phyloP scores from a whole-genome alignment of 768 basidiomycete species.

The Boletus subparvulus region DNA sequence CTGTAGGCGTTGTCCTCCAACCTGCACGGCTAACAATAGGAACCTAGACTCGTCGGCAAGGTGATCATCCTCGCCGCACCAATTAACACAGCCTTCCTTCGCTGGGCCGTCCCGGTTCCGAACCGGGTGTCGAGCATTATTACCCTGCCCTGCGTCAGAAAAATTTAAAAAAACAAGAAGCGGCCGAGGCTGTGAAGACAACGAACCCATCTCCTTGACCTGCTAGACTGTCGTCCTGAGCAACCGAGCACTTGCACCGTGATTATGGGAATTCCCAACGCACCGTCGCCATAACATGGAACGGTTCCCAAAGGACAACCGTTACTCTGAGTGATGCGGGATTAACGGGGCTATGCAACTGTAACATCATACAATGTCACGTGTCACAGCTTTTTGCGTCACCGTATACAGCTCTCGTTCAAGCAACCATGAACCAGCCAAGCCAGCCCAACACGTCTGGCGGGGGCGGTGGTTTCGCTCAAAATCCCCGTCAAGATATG shows the following conservation, averaged over 20 bases:
- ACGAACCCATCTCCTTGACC: background rate
- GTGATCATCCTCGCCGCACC: slow-evolving; percentile 37
- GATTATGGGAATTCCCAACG: slow-evolving; percentile 18
- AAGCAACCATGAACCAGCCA: slow-evolving; percentile 40
- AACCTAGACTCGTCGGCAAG: slow-evolving; percentile 63
- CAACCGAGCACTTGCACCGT: slow-evolving; percentile 8
- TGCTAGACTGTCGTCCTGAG: slow-evolving; percentile 7
- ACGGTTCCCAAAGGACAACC: background rate
- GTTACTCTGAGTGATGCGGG: background rate
- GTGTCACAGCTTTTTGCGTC: slow-evolving; percentile 1
- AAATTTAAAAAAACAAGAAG: background rate
- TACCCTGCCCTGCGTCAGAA: background rate
- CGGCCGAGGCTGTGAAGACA: background rate
- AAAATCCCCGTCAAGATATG: slow-evolving; percentile 59
- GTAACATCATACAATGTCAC: slow-evolving; percentile 11
- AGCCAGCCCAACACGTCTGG: slow-evolving; percentile 32
- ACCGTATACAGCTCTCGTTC: background rate
- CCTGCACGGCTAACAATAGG: slow-evolving; percentile 39
- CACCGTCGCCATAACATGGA: slow-evolving; percentile 8
- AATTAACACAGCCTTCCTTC: slow-evolving; percentile 22
- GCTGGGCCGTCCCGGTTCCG: slow-evolving; percentile 16
- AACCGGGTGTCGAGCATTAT: slow-evolving; percentile 7
- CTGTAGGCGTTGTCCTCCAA: slow-evolving; percentile 23
- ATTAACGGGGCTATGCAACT: slow-evolving; percentile 3
- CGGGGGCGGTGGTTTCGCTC: slow-evolving; percentile 35